Percentiles rank a stretch among this genome's conserved stretches.
phyloP scores from a whole-genome alignment of 1,139 yeast species.

The Tardiomyces digboiensis region DNA sequence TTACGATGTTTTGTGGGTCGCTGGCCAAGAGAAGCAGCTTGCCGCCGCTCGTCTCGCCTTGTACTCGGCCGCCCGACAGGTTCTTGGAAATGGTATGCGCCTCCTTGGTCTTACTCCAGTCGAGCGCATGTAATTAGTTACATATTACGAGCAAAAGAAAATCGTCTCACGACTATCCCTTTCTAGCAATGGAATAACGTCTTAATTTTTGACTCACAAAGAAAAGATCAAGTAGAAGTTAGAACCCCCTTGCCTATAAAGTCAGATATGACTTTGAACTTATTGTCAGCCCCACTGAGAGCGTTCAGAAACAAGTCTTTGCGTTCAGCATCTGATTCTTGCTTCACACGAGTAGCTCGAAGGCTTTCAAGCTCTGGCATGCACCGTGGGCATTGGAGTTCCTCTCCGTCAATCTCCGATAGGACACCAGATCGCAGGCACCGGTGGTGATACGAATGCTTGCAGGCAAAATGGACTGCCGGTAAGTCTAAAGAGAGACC shows the following conservation, averaged over 20 bases:
- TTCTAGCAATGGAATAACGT: neutral
- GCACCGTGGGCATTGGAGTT: conserved; percentile 61
- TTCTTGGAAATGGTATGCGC: conserved; percentile 82
- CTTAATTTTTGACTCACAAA: neutral
- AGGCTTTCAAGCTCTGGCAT: conserved; percentile 58
- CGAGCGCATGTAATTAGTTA: conserved; percentile 71
- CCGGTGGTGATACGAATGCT: conserved; percentile 78
- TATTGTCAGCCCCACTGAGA: conserved; percentile 49
- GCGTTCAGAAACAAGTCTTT: conserved; percentile 53
- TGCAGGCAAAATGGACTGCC: conserved; percentile 74
- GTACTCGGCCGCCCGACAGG: conserved; percentile 86
- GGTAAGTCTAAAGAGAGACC: conserved; percentile 65
- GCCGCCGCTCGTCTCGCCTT: conserved; percentile 92
- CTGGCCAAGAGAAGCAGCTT: conserved; percentile 85
- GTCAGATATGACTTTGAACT: conserved; percentile 68
- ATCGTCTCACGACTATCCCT: no score
- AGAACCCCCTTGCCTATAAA: conserved; percentile 74
- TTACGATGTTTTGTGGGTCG: conserved; percentile 94
- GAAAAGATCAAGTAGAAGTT: neutral
- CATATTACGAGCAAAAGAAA: neutral
- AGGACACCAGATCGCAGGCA: conserved; percentile 38
- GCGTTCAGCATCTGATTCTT: conserved; percentile 52
- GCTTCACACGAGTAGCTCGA: conserved; percentile 47
- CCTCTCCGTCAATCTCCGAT: conserved; percentile 17
- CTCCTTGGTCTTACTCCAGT: conserved; percentile 94